Evolutionary conservation across 2,329 filamentous ascomycete species (phyloP), one percentile per base, ranked within the genome.

Genomic region (Clarireedia monteithiana): DNA sequence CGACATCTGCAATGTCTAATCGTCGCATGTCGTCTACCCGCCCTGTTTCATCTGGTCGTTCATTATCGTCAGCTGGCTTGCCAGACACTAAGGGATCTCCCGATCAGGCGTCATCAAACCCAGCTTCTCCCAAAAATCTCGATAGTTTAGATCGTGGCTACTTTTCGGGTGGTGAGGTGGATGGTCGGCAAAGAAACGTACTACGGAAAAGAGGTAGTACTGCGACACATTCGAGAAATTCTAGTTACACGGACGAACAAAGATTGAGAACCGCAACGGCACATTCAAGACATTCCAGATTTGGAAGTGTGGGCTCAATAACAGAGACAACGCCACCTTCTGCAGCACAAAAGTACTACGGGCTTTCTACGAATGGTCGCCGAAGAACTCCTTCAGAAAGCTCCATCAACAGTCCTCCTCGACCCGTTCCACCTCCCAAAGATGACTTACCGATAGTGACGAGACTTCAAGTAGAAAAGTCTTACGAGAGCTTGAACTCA

Each of bases 141-240:
- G 66, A 69, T 47, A 30, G 58, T 10, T 51, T 67, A 15, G 94
- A 97, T 66, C 82, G 90, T 38, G 92, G 91, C 24, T 97, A 97
- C 70, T 96, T 96, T 68, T 96, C 92, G 6, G 90, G 91, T 3
- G 88, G 87, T 15, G 92, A 97, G 66, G 77, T 84, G 10, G 91
- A 96, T 60, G 81, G 81, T 45, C 83, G 86, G 57, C 84, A 82
- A 64, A 82, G 88, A 47, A 95, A 90, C 67, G 77, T 94, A 48
- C 75, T 96, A 61, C 89, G 89, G 70, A 95, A 94, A 73, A 85
- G 88, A 56, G 82, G 84, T 58, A 85, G 82, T 59, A 71, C 74
- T 39, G 75, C 72, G 59, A 74, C 72, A 27, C 82, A 89, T 69
- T 84, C 86, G 39, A 80, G 84, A 48, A 86, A 88, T 63, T 83